These are phyloP conservation scores for Pseudogymnoascus sp. DNA, from an alignment of 2,329 filamentous ascomycete species.

Conservation along the genomic window DNA sequence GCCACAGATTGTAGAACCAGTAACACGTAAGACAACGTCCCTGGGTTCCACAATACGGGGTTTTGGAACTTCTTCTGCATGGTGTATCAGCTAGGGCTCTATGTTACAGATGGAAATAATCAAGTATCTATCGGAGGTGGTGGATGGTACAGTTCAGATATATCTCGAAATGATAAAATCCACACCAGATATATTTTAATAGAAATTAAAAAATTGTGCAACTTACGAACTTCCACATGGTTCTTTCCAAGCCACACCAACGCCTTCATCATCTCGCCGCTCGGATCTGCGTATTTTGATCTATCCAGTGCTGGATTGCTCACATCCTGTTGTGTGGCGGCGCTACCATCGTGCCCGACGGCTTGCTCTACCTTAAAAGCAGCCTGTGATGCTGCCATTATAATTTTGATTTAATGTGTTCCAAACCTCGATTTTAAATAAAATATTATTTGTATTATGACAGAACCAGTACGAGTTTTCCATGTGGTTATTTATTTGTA, in stretches of 20 bases:
- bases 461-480: background rate
- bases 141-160: background rate
- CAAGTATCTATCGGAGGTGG: background rate
- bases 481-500: background rate
- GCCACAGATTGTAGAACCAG: constrained; percentile 28
- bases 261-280: constrained; percentile 65
- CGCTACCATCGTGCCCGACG: constrained; percentile 60
- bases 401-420: background rate
- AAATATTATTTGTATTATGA: background rate
- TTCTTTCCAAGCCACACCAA: constrained; percentile 79
- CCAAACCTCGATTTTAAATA: background rate
- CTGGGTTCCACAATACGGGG: constrained; percentile 24
- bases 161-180: background rate
- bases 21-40: constrained; percentile 27
- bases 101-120: background rate
- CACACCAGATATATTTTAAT: background rate
- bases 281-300: constrained; percentile 41
- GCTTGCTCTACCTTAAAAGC: constrained; percentile 60
- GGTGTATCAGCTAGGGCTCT: background rate
- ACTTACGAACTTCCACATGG: constrained; percentile 57
- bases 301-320: constrained; percentile 51
- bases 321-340: constrained; percentile 61
- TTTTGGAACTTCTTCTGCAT: constrained; percentile 19
- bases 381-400: constrained; percentile 40
- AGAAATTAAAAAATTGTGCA: background rate